Evolutionary conservation across 257 asterid genomes (phyloP).

Genomic region (Plantago ovata): DNA sequence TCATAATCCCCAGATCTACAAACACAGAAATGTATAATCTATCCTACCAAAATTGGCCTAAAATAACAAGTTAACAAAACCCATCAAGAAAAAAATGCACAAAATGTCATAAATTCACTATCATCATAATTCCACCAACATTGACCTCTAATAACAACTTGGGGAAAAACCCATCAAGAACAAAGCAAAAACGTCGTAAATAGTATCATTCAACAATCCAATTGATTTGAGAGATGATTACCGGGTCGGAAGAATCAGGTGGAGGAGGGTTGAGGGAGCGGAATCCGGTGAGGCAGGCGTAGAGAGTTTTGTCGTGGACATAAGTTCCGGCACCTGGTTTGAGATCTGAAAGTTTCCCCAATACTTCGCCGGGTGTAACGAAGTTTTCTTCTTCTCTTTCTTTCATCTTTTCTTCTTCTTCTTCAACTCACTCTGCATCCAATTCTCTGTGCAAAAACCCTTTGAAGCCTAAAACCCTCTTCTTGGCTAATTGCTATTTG

Average conservation of each 20-base stretch:
- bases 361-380: conserved; percentile 85
- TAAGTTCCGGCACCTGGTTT: conserved; percentile 85
- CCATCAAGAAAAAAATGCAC: too few relatives aligned
- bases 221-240: conserved; percentile 10
- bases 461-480: neutral
- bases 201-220: neutral
- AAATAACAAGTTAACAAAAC: too few relatives aligned
- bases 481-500: neutral
- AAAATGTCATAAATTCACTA: too few relatives aligned
- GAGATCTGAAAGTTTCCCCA: conserved; percentile 62
- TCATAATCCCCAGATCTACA: too few relatives aligned
- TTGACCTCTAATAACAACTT: neutral
- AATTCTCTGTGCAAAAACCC: neutral
- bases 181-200: neutral
- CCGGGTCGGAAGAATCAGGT: conserved; percentile 52
- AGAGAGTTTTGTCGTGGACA: conserved; percentile 42
- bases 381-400: conserved; percentile 29
- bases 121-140: too few relatives aligned
- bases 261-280: conserved; percentile 49
- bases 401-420: conserved; percentile 10
- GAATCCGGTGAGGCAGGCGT: conserved; percentile 84
- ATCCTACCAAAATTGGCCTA: too few relatives aligned
- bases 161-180: neutral
- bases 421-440: neutral
- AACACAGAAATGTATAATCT: too few relatives aligned